Evolutionary conservation across 106 monocot species (phyloP), one percentile per base, ranked within the genome.

Genomic region (Apostasia ramifera): DNA sequence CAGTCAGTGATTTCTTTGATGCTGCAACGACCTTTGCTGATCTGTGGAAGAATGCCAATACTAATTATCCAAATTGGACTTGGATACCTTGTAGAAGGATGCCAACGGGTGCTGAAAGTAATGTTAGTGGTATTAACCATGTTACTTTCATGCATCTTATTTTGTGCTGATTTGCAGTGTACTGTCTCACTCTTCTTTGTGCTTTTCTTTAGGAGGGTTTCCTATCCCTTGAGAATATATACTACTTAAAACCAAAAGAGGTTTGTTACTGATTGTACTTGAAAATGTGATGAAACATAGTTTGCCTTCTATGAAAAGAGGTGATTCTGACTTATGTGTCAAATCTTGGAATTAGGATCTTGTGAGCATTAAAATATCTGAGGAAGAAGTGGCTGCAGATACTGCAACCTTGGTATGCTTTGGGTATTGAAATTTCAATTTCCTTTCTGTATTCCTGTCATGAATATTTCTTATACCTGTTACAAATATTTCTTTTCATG

Each of bases 141-240:
- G 9, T 63, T 60, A 1, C 59, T 57, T 63, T 1, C 11, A 58
- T 53, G 26, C 26, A 26, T 26, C 26, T 2, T 10, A 37, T 42
- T 55, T 14, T 38, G 10, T 40, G 14, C 40, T 48, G 43, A 8
- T 43, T 61, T 63, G 9, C 13, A 48, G 4, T 50, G 50, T 4
- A 8, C 3, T 53, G 3, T 7, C 13, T 26, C 44, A 5, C 15
- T 63, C 57, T 9, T 69, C 68, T 40, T 5, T 65, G 51, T 12
- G n/a, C 47, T 52, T 70, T 6, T 47, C 45, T 51, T 54, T 80
- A n/a, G 5, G 86, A 79, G 46, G 88, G 88, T 0, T 91, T 89
- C 69, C 70, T 95, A 45, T 84, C 84, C 2, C 84, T 95, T 26
- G 92, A 88, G 75, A 79, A 77, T 69, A 59, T 81, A 1, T 76